A percentile compares a stretch with the other conserved stretches of the same genome.
Evolutionary conservation across 2,329 filamentous ascomycete genomes (phyloP).

Genomic region (Nigrograna mackinnonii): DNA sequence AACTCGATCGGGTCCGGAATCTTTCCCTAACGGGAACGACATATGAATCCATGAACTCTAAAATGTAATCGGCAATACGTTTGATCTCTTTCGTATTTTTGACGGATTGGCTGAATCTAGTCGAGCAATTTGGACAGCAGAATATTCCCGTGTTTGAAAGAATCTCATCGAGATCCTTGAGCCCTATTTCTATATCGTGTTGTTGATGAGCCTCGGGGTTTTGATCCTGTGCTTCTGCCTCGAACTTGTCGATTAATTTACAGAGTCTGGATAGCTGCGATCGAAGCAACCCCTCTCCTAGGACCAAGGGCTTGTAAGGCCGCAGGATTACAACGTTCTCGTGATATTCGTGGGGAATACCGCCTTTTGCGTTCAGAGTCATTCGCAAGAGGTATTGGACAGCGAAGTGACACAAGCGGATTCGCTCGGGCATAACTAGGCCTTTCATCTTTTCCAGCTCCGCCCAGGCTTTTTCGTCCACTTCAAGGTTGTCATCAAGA

Average conservation of each 20-base stretch:
- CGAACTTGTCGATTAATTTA: neutral
- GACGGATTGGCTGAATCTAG: neutral
- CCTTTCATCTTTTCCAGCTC: slow-evolving; percentile 1
- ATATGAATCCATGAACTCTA: slow-evolving; percentile 3
- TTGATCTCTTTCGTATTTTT: neutral
- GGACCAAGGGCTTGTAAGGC: slow-evolving; percentile 3
- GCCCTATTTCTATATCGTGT: neutral
- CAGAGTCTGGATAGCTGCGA: neutral
- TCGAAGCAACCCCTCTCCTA: neutral
- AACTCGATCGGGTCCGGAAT: neutral
- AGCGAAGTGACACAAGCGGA: slow-evolving; percentile 1
- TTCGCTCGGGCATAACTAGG: slow-evolving; percentile 1
- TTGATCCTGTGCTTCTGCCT: neutral
- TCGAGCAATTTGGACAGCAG: neutral
- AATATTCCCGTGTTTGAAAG: neutral
- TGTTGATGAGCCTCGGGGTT: neutral
- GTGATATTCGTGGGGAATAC: neutral
- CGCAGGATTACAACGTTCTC: neutral
- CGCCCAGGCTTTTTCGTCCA: neutral
- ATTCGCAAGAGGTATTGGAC: slow-evolving; percentile 2
- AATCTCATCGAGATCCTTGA: neutral
- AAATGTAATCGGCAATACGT: neutral
- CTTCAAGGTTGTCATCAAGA: neutral
- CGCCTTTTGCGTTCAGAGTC: neutral
- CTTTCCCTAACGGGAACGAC: neutral